Evolutionary conservation across 768 basidiomycete genomes (phyloP), one percentile per base, ranked within the genome.

Genomic region (Pleurotus salmoneostramineus): DNA sequence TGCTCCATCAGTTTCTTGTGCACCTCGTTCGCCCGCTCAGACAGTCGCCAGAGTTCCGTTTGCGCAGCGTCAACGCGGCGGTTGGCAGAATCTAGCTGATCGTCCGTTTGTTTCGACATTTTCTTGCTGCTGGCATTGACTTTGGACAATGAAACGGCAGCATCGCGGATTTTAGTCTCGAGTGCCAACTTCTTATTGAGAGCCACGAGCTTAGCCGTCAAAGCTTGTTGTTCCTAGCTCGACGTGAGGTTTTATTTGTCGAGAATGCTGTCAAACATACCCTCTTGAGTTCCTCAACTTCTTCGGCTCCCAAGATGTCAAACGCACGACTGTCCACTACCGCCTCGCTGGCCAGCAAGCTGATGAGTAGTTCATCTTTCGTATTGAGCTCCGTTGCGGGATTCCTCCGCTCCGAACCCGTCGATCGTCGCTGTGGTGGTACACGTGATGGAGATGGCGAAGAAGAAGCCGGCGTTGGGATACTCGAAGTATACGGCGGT

Each of bases 311-410:
- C 45, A 95, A 76, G 17, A 97, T 87, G 55, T 88, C 84, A 66
- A 83, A 91, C 46, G 84, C 84, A 33, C 89, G 85, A 65, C 91
- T 91, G 65, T 98, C 94, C n/a, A 98, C 87, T 43, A 92, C 84
- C 4, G 96, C 96, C 71, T 98, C 94, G 56, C 94, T 94, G 43
- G 95, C 91, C 62, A 98, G 75, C 42, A 99, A 80, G 68, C 90
- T 91, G 68, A 97, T 81, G 61, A 98, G 79, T 47, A 98, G 81
- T 61, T 95, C 91, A 64, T 97, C 94, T 46, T 87, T 80, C 12
- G 83, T 83, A 61, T 83, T 86, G 32, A 81, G 69, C 48, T 73
- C 61, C 6, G 68, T 72, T 6, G 81, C 81, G 8, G 73, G 65
- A 15, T 76, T 76, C 62, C 80, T 79, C 71, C 72, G 71, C 33